Evolutionary conservation across 768 basidiomycete species (phyloP).

Genomic region (Pleurotus djamor): DNA sequence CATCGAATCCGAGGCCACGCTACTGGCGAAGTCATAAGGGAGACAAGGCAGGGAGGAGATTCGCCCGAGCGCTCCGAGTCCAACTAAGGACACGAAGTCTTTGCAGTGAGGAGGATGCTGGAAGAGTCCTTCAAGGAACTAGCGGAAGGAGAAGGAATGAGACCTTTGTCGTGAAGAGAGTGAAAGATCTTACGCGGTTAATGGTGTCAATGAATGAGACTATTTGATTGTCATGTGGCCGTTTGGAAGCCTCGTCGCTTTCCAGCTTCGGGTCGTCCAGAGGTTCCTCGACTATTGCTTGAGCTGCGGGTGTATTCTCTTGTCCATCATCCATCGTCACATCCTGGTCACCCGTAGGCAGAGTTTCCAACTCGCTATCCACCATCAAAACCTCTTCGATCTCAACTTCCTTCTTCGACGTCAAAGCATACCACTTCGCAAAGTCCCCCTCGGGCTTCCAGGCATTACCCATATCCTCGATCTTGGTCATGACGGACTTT

Average conservation of each 20-base stretch:
- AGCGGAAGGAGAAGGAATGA: background rate
- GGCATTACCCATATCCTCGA: conserved; percentile 70
- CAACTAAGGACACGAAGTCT: conserved; percentile 81
- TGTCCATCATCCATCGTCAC: conserved; percentile 9
- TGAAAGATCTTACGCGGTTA: conserved; percentile 54
- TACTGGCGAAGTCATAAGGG: conserved; percentile 86
- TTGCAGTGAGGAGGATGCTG: conserved; percentile 88
- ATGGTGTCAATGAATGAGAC: conserved; percentile 80
- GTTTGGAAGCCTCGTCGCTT: conserved; percentile 33
- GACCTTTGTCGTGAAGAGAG: conserved; percentile 4
- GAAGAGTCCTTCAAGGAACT: conserved; percentile 95
- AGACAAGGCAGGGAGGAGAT: conserved; percentile 83
- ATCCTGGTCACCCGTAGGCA: background rate
- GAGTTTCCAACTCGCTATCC: conserved; percentile 25
- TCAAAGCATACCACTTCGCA: conserved; percentile 65
- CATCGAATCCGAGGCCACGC: conserved; percentile 82
- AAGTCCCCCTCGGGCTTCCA: conserved; percentile 57
- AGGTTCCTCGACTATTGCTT: conserved; percentile 17
- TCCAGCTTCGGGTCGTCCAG: conserved; percentile 12
- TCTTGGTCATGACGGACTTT: conserved; percentile 63
- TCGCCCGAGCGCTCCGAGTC: conserved; percentile 70
- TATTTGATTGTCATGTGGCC: conserved; percentile 71
- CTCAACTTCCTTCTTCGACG: conserved; percentile 24
- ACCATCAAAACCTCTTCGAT: conserved; percentile 47
- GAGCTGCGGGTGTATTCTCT: conserved; percentile 16